A percentile compares a stretch with the other conserved stretches of the same genome.
Conservation (phyloP, 495 filamentous ascomycete genomes). For the Penicillium silybi region DNA sequence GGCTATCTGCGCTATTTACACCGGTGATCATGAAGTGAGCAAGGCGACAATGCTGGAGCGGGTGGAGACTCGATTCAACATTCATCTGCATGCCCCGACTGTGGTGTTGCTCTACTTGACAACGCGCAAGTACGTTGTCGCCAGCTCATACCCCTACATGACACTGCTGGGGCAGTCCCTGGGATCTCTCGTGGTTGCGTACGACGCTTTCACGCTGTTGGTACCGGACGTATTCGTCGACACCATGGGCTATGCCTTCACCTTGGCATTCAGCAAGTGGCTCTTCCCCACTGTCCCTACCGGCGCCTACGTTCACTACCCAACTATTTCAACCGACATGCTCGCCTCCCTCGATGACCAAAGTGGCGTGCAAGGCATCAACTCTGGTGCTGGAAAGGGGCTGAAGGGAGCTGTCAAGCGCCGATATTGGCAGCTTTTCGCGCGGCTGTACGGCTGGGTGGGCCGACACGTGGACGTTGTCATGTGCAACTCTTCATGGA, state of each 20-base stretch:
- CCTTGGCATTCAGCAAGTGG: slow-evolving; percentile 73
- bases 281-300: slow-evolving; percentile 81
- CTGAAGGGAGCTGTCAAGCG: slow-evolving; percentile 63
- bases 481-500: slow-evolving; percentile 97
- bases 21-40: slow-evolving; percentile 83
- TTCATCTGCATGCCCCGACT: slow-evolving; percentile 77
- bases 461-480: slow-evolving; percentile 82
- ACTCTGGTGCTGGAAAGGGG: slow-evolving; percentile 75
- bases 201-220: slow-evolving; percentile 87
- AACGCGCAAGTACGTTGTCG: slow-evolving; percentile 77
- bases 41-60: slow-evolving; percentile 74
- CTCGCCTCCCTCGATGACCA: slow-evolving; percentile 70
- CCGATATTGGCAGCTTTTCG: slow-evolving; percentile 83
- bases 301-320: slow-evolving; percentile 94
- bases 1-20: slow-evolving; percentile 87
- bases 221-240: slow-evolving; percentile 94
- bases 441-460: slow-evolving; percentile 71
- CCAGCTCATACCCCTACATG: slow-evolving; percentile 83
- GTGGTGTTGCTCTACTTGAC: slow-evolving; percentile 86
- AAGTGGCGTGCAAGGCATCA: slow-evolving; percentile 67
- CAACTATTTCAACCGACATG: slow-evolving; percentile 98
- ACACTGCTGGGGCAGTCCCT: slow-evolving; percentile 92
- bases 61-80: slow-evolving; percentile 89
- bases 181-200: slow-evolving; percentile 80
- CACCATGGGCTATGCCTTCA: slow-evolving; percentile 97